Evolutionary conservation across 345 rosid genomes (phyloP).

Genomic region (Lepidium sativum): DNA sequence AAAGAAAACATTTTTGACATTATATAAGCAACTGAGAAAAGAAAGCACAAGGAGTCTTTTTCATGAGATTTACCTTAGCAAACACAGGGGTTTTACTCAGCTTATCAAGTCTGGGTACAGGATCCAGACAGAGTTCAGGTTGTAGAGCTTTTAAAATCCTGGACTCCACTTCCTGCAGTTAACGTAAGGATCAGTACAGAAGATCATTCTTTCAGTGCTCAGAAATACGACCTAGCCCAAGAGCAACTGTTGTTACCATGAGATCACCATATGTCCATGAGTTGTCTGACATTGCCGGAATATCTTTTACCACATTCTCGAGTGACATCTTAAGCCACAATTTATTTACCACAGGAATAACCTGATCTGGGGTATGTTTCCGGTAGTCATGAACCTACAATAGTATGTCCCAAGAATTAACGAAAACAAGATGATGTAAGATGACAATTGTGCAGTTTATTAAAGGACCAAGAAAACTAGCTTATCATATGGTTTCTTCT

Average conservation of each 20-base stretch:
- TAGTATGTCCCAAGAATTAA: constrained; percentile 3
- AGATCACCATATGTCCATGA: constrained; percentile 97
- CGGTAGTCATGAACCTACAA: constrained; percentile 84
- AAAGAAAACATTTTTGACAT: constrained; percentile 12
- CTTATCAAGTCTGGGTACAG: constrained; percentile 80
- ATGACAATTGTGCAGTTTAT: background rate
- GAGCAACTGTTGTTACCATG: constrained; percentile 47
- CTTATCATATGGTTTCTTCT: background rate
- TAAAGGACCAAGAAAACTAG: background rate
- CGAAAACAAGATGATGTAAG: background rate
- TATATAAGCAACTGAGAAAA: constrained; percentile 12
- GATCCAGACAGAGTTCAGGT: constrained; percentile 87
- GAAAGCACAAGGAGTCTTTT: constrained; percentile 1
- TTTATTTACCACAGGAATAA: constrained; percentile 53
- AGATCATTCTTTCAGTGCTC: background rate
- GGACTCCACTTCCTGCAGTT: constrained; percentile 85
- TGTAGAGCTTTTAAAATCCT: constrained; percentile 87
- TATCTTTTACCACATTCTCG: constrained; percentile 90
- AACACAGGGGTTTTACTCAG: constrained; percentile 47
- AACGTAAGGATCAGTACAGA: constrained; percentile 4
- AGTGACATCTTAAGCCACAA: constrained; percentile 72
- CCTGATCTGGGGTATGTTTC: constrained; percentile 46
- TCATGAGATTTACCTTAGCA: constrained; percentile 38
- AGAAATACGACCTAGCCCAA: background rate
- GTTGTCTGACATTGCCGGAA: constrained; percentile 63